Conservation (phyloP, 768 basidiomycete genomes). For the Pleurotus ostreatus region DNA sequence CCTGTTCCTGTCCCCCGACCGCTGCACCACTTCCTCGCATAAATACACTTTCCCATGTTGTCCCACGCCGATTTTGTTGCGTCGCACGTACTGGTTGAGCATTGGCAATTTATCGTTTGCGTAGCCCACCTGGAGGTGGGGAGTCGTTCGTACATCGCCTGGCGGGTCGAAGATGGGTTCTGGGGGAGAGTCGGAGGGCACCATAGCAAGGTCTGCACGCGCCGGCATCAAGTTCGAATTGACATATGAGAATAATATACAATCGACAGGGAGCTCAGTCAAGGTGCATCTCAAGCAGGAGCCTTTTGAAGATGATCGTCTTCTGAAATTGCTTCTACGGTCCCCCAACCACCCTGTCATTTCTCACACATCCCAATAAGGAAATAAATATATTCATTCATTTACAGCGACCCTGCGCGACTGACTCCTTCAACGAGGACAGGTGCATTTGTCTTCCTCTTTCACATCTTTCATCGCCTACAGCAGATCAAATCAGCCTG, state of each 20-base stretch:
- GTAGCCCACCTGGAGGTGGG: constrained; percentile 29
- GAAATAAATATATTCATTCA: background rate
- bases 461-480: constrained; percentile 46
- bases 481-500: constrained; percentile 11
- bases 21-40: constrained; percentile 28
- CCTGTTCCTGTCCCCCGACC: constrained; percentile 7
- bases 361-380: background rate
- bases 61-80: constrained; percentile 75
- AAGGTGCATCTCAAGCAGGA: constrained; percentile 11
- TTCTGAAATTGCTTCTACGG: constrained; percentile 19
- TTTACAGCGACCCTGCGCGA: background rate
- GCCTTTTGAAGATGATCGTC: constrained; percentile 32
- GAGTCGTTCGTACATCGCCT: constrained; percentile 48
- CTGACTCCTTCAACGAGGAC: constrained; percentile 18
- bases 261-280: constrained; percentile 15
- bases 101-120: constrained; percentile 40
- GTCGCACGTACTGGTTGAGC: constrained; percentile 85
- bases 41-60: constrained; percentile 89
- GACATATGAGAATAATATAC: constrained; percentile 19
- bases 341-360: constrained; percentile 24
- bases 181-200: constrained; percentile 16
- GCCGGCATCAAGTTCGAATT: constrained; percentile 18
- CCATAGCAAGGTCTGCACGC: constrained; percentile 18
- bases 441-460: constrained; percentile 44
- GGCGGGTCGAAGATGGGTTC: constrained; percentile 29